Evolutionary conservation across 2,329 filamentous ascomycete genomes (phyloP).

Genomic region (Trichoderma endophyticum): DNA sequence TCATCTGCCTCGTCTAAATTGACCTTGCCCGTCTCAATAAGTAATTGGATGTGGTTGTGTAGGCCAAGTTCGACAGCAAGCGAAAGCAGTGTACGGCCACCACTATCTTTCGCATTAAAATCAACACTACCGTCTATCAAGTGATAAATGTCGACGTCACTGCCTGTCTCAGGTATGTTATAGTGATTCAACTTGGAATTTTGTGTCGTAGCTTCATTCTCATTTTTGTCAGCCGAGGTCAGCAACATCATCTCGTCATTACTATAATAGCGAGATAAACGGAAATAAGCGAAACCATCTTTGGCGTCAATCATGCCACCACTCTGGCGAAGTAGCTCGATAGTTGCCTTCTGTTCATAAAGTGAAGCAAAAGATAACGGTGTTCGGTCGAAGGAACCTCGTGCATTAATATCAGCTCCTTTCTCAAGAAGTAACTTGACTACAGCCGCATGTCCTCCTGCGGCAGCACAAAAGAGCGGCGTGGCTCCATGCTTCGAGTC

Average conservation of each 20-base stretch:
- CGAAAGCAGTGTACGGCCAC: not conserved
- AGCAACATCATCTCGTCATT: too few species aligned
- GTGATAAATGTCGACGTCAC: not conserved
- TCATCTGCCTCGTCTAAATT: not conserved
- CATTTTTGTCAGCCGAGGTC: too few species aligned
- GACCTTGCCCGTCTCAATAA: not conserved
- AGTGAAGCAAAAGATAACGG: not conserved
- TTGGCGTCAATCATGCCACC: not conserved
- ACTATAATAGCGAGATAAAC: too few species aligned
- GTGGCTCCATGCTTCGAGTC: rapidly evolving
- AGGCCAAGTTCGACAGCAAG: rapidly evolving
- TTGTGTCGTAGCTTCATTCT: too few species aligned
- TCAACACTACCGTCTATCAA: not conserved
- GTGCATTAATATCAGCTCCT: not conserved
- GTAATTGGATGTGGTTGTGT: rapidly evolving
- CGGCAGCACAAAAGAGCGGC: rapidly evolving
- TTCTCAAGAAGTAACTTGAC: not conserved
- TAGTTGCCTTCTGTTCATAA: rapidly evolving
- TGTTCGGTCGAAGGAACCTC: rapidly evolving
- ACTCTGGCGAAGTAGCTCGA: not conserved
- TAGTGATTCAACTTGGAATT: too few species aligned
- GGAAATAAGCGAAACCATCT: too few species aligned
- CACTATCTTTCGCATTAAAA: not conserved
- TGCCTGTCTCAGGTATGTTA: too few species aligned
- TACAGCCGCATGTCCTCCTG: rapidly evolving